phyloP scores from a whole-genome alignment of 2,329 filamentous ascomycete genomes.

The Amauroascus verrucosus region DNA sequence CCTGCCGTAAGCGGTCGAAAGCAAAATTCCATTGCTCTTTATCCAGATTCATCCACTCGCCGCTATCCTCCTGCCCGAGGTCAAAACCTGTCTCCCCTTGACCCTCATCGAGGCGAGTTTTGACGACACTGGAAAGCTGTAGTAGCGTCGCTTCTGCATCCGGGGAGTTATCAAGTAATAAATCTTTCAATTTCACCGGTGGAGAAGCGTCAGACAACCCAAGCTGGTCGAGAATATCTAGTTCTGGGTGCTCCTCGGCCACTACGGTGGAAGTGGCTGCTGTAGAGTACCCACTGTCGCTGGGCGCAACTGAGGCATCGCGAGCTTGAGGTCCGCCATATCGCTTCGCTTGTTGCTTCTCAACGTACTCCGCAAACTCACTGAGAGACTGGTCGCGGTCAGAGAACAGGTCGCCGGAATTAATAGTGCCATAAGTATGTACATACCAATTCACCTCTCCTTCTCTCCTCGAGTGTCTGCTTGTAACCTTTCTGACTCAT shows the following conservation, averaged over 20 bases:
- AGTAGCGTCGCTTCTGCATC: conserved; percentile 50
- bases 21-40: conserved; percentile 66
- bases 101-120: conserved; percentile 65
- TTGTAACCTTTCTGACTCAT: conserved; percentile 41
- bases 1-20: conserved; percentile 53
- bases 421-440: conserved; percentile 6
- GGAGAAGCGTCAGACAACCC: conserved; percentile 54
- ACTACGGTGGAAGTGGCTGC: conserved; percentile 24
- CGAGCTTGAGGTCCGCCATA: conserved; percentile 21
- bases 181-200: conserved; percentile 59
- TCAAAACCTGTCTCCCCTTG: conserved; percentile 87
- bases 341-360: conserved; percentile 67
- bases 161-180: conserved; percentile 52
- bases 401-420: not conserved
- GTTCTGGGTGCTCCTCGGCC: conserved; percentile 67
- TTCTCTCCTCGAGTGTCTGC: conserved; percentile 63
- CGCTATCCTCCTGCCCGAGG: conserved; percentile 79
- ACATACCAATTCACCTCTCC: conserved; percentile 73
- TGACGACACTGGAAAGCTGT: conserved; percentile 56
- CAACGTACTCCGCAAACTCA: conserved; percentile 96
- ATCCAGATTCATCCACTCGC: conserved; percentile 69
- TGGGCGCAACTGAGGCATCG: conserved; percentile 26
- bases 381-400: conserved; percentile 55
- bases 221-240: conserved; percentile 77
- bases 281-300: conserved; percentile 35